Evolutionary conservation across 2,329 filamentous ascomycete genomes (phyloP).

Genomic region (Alternaria brassicicola): DNA sequence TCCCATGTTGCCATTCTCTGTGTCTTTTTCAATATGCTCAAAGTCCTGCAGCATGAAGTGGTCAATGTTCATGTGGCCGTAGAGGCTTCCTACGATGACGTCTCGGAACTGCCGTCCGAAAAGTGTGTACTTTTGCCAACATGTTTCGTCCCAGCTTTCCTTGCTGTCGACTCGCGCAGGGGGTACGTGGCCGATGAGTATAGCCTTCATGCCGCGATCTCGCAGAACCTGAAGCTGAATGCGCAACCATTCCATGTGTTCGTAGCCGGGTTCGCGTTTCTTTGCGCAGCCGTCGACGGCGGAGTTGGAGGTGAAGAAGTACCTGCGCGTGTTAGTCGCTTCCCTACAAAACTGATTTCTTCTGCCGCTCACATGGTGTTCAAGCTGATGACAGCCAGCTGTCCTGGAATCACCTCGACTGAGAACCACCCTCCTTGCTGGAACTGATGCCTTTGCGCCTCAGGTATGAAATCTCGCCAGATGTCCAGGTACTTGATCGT

Average conservation of each 20-base stretch:
- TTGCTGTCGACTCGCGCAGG: conserved; percentile 86
- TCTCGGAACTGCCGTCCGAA: conserved; percentile 93
- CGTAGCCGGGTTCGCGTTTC: conserved; percentile 83
- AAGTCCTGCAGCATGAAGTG: conserved; percentile 94
- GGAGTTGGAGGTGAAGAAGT: conserved; percentile 92
- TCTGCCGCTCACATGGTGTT: conserved; percentile 72
- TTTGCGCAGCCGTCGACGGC: conserved; percentile 88
- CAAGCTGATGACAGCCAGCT: conserved; percentile 87
- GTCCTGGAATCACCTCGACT: conserved; percentile 85
- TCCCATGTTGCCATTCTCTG: conserved; percentile 52
- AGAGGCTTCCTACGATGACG: conserved; percentile 78
- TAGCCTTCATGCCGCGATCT: conserved; percentile 86
- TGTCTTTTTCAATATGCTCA: conserved; percentile 70
- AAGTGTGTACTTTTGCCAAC: conserved; percentile 96
- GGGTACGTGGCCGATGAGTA: conserved; percentile 91
- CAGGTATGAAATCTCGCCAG: conserved; percentile 87
- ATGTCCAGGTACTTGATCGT: conserved; percentile 76
- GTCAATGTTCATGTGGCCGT: conserved; percentile 98
- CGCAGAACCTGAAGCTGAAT: conserved; percentile 86
- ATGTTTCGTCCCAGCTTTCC: conserved; percentile 91
- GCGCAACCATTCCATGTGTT: conserved; percentile 95
- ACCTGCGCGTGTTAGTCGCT: conserved; percentile 50
- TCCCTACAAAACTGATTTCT: background rate
- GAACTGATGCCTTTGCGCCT: conserved; percentile 89
- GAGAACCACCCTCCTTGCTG: conserved; percentile 93